phyloP scores from a whole-genome alignment of 2,329 filamentous ascomycete species.

The Graphiopsis chlorocephala region DNA sequence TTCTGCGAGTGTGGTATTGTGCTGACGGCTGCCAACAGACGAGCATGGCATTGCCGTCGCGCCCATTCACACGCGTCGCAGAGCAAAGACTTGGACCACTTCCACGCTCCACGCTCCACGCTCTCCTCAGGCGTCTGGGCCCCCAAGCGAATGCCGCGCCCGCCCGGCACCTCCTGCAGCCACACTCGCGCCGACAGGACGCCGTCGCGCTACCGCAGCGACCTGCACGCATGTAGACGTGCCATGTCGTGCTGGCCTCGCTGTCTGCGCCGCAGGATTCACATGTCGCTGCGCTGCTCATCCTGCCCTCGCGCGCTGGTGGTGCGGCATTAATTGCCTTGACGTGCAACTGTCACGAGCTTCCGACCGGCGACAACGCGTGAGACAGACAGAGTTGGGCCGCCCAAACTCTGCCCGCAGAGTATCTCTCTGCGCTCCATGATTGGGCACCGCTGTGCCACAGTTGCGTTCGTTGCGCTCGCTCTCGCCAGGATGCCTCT shows the following conservation, averaged over 20 bases:
- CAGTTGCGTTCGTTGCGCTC: background rate
- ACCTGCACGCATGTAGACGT: background rate
- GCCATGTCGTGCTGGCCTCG: background rate
- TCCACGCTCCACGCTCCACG: background rate
- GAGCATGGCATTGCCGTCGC: background rate
- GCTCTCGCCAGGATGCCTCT: background rate
- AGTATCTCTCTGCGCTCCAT: background rate
- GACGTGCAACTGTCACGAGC: slow-evolving; percentile 5
- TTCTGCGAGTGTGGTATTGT: background rate
- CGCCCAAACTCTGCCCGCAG: slow-evolving; percentile 10
- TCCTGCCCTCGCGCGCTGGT: background rate
- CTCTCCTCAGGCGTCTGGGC: background rate
- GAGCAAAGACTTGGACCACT: background rate
- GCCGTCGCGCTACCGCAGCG: background rate
- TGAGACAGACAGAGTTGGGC: slow-evolving; percentile 8
- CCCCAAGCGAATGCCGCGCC: background rate
- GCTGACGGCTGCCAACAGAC: background rate
- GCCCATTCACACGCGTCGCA: slow-evolving; percentile 6
- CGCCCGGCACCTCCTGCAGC: slow-evolving; percentile 4
- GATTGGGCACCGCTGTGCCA: slow-evolving; percentile 8
- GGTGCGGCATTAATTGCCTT: slow-evolving; percentile 4
- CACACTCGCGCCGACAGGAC: background rate
- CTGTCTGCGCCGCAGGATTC: background rate
- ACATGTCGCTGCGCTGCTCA: background rate
- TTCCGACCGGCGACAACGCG: background rate